Base-by-base conservation (phyloP, 2,329 filamentous ascomycete species). In the Aspergillus tubingensis region DNA sequence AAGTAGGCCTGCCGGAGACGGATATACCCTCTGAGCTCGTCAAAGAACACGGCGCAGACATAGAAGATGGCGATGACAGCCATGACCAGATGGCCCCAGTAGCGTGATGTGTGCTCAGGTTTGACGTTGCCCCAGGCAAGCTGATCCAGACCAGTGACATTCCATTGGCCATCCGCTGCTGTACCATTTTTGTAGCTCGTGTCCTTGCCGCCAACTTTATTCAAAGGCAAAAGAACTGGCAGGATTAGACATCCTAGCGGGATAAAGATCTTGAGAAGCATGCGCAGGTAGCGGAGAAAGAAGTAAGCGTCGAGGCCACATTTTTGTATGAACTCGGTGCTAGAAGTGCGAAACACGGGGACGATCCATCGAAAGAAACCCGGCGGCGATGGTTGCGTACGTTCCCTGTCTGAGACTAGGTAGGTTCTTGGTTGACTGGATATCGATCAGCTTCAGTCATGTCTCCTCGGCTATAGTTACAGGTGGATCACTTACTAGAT, bases 221-320 rank as follows among this genome's bases (percentile, higher is more conserved):
- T 99, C 64, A 99, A 76, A 0, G 95, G 93, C 2, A 98, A 79
- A 47, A 99, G 80, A 23, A 97, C 89, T 0, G 95, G 95, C 57
- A 97, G 81, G 27, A 96, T 88, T 54, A 97, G 72, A 25, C 86
- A 67, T 11, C 90, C 87, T 59, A 96, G 87, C 1, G 95, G 92
- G 41, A 96, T 79, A 74, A 99, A 98, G 63, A 99, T 96, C 72
- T 96, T 88, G 47, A 98, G 84, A 5, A 98, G 86, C 70, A 91
- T 90, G 62, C 89, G 87, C 25, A 93, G 85, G 71, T 96, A 99
- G 63, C 96, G 90, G 1, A 99, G 83, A 76, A 99, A 99, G 81
- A 98, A 96, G 79, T 96, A 99, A 70, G 94, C 92, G 74, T 99
- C 95, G 8, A 99, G 85, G 17, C 95, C 95, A 68, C 94, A 97